Evolutionary conservation across 163 green algal species (phyloP).

Genomic region (Volvox carteri): DNA sequence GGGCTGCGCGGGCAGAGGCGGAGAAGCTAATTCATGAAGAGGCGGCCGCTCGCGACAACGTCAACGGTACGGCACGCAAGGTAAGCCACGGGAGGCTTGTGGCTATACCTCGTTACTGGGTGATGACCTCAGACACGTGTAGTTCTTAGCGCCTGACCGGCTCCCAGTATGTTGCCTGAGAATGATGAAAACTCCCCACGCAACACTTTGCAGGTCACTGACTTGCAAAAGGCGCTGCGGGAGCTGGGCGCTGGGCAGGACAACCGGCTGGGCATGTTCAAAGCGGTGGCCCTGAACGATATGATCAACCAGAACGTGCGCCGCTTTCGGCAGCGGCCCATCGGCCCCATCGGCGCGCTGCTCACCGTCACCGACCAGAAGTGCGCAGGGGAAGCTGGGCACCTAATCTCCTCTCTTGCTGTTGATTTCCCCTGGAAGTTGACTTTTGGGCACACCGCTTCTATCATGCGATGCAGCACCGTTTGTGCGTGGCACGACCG

Average conservation of each 20-base stretch:
- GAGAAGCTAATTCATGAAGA: neutral
- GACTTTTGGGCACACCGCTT: no score
- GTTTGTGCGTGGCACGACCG: no score
- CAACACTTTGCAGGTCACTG: neutral
- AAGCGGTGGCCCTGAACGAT: conserved; percentile 4
- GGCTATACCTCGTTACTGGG: no score
- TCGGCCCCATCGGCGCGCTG: conserved; percentile 64
- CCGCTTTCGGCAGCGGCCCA: conserved; percentile 53
- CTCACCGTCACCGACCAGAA: conserved; percentile 29
- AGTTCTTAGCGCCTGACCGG: no score
- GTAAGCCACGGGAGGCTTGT: neutral
- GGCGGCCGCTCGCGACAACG: neutral
- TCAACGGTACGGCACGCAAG: neutral
- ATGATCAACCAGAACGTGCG: conserved; percentile 33
- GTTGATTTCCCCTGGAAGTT: no score
- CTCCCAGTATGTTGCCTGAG: no score
- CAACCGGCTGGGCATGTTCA: conserved; percentile 57
- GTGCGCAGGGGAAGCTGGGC: neutral
- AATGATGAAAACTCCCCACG: no score
- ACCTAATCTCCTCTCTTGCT: no score
- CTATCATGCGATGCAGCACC: no score
- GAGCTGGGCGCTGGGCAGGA: neutral
- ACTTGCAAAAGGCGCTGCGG: neutral
- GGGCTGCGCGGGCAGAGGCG: neutral
- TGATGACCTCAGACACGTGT: no score